These are phyloP conservation scores for Puya raimondii DNA, from an alignment of 176 grass and related monocot genomes.

Conservation along the genomic window DNA sequence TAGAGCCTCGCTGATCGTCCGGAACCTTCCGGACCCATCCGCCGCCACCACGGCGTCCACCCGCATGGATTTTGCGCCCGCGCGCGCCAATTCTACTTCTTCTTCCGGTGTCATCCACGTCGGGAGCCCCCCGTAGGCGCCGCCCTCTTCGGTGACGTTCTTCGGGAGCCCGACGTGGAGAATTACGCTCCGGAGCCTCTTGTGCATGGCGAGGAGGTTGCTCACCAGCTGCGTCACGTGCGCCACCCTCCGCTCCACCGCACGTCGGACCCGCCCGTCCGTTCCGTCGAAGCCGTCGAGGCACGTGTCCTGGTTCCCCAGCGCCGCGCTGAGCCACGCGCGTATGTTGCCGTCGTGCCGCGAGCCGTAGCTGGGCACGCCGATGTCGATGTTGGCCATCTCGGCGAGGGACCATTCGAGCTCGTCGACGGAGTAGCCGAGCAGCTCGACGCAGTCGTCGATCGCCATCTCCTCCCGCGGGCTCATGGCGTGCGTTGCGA, in stretches of 20 bases:
- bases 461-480: conserved; percentile 67
- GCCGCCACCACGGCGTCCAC: conserved; percentile 69
- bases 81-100: conserved; percentile 9
- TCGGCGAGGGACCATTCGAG: conserved; percentile 61
- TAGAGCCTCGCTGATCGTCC: conserved; percentile 67
- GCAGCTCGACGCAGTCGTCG: conserved; percentile 76
- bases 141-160: conserved; percentile 20
- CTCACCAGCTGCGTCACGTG: conserved; percentile 65
- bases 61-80: conserved; percentile 13
- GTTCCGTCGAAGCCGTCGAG: conserved; percentile 65
- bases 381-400: conserved; percentile 29
- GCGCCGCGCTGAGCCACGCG: conserved; percentile 72
- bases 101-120: conserved; percentile 44
- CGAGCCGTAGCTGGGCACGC: background rate
- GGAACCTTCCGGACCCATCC: conserved; percentile 72
- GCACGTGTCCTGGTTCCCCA: conserved; percentile 83
- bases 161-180: conserved; percentile 4
- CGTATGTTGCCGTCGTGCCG: conserved; percentile 48
- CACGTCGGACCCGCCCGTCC: conserved; percentile 37
- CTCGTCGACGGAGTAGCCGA: conserved; percentile 75
- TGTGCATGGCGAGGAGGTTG: conserved; percentile 82
- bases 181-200: conserved; percentile 46
- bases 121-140: conserved; percentile 25
- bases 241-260: conserved; percentile 34
- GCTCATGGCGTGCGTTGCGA: conserved; percentile 42